Conservation (phyloP, 1,139 yeast genomes). For the Yamadazyma buinensis region DNA sequence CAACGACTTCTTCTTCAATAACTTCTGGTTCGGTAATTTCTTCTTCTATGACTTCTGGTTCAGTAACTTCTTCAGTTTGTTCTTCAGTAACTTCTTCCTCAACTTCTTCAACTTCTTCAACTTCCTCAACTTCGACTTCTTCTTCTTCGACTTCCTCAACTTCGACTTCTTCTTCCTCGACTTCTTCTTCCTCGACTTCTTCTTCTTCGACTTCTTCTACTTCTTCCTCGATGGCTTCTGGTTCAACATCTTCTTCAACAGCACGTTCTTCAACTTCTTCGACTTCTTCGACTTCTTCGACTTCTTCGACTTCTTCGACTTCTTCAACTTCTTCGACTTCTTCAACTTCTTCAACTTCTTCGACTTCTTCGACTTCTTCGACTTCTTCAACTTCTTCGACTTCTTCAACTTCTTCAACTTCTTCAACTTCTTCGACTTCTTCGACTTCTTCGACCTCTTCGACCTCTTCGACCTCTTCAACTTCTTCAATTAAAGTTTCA, state of each 20-base stretch:
- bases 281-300: conserved; percentile 5
- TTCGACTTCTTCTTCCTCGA: conserved; percentile 4
- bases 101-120: conserved; percentile 3
- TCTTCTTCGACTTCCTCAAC: conserved; percentile 5
- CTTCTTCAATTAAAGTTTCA: conserved; percentile 1
- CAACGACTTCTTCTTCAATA: not conserved
- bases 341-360: conserved; percentile 5
- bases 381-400: conserved; percentile 4
- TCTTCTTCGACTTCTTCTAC: conserved; percentile 6
- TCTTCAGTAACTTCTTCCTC: conserved; percentile 5
- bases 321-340: conserved; percentile 2
- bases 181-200: conserved; percentile 2
- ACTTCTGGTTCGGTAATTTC: conserved; percentile 2
- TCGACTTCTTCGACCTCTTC: conserved; percentile 4
- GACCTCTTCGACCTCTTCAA: conserved; percentile 3
- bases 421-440: conserved; percentile 2
- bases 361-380: conserved; percentile 5
- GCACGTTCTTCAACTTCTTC: conserved; percentile 3
- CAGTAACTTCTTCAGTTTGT: conserved; percentile 4
- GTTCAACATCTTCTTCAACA: conserved; percentile 3
- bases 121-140: conserved; percentile 1
- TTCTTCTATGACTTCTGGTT: conserved; percentile 1
- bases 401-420: conserved; percentile 4
- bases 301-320: conserved; percentile 4
- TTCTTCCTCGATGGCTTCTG: conserved; percentile 2